Percentiles rank a stretch among this genome's conserved stretches.
Evolutionary conservation across 1,284 basidiomycete genomes (phyloP).

Genomic region (Ganoderma sinense): DNA sequence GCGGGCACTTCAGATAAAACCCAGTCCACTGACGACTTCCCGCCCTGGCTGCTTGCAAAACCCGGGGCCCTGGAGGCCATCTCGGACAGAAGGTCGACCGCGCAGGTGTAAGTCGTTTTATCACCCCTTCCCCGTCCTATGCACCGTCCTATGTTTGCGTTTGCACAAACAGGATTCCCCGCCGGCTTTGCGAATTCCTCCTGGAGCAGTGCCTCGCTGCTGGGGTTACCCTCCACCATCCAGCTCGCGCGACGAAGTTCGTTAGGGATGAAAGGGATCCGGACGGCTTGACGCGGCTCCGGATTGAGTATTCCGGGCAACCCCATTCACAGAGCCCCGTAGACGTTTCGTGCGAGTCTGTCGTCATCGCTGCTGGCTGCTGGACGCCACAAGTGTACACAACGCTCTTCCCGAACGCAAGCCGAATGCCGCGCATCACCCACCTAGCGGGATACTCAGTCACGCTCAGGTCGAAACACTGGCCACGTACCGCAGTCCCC

Average conservation of each 20-base stretch:
- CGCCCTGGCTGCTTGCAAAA: slow-evolving; percentile 39
- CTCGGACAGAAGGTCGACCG: slow-evolving; percentile 50
- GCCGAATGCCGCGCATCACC: slow-evolving; percentile 39
- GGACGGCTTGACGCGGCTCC: slow-evolving; percentile 24
- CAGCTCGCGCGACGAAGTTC: slow-evolving; percentile 39
- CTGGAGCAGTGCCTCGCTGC: slow-evolving; percentile 49
- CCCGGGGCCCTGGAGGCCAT: slow-evolving; percentile 35
- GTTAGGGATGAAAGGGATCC: slow-evolving; percentile 23
- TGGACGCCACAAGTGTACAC: slow-evolving; percentile 66
- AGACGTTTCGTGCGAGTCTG: slow-evolving; percentile 48
- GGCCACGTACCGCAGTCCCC: slow-evolving; percentile 30
- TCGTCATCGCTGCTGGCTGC: slow-evolving; percentile 67
- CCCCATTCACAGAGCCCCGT: slow-evolving; percentile 22
- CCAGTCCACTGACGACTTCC: slow-evolving; percentile 20
- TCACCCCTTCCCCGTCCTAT: not conserved
- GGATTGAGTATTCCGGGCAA: slow-evolving; percentile 35
- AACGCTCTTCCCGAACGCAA: slow-evolving; percentile 53
- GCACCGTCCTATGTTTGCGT: slow-evolving; percentile 13
- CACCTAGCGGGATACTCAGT: slow-evolving; percentile 43
- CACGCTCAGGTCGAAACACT: slow-evolving; percentile 39
- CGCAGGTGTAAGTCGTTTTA: slow-evolving; percentile 48
- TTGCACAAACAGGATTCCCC: slow-evolving; percentile 45
- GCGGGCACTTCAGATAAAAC: slow-evolving; percentile 4
- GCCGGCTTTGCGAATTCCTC: slow-evolving; percentile 59
- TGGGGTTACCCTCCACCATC: slow-evolving; percentile 50